Evolutionary conservation across 495 filamentous ascomycete genomes (phyloP), one percentile per base, ranked within the genome.

Genomic region (Penicillium lagena): DNA sequence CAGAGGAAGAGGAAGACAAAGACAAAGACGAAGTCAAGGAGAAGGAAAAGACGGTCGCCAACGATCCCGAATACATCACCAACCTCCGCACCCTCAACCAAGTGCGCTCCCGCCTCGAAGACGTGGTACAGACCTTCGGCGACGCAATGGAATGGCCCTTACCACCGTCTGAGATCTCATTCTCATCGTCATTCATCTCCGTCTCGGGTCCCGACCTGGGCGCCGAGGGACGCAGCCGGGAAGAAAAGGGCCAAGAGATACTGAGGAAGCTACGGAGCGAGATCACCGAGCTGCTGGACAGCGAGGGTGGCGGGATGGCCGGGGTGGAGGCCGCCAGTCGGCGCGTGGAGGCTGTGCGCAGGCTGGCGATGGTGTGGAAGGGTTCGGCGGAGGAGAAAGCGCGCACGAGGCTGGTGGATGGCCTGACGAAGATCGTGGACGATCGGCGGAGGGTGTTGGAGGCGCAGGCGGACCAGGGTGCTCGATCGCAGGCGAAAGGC

Each of bases 101-200:
- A n/a, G 88, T 96, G 12, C 83, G 90, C 43, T 66, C 79, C 1
- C 82, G 89, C 12, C 72, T 98, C 9, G 89, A 96, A 54, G 76
- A 83, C 1, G 89, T 96, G 7, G 86, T 95, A 37, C 82, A 85
- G 59, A 84, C 82, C 15, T 98, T 97, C 57, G 90, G 89, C 42
- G 83, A 90, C 48, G 94, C 94, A 9, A 91, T 97, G 82, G 81
- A 90, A 51, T 96, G 93, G 77, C 82, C 87, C 10, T 77, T 97
- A 34, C 86, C 90, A 1, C 90, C 89, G 1, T 89, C 86, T 1
- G 82, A 86, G 47, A 70, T 82, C 7, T 84, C 80, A 2, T 54
- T 87, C 43, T 76, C 81, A 12, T 86, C 85, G 1, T 86, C 82
- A 0, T 86, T 93, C 53, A 82, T 90, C 29, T 88, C 87, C 30